These are phyloP conservation scores for Mycena maculata DNA, from an alignment of 768 basidiomycete genomes.

Conservation along the genomic window DNA sequence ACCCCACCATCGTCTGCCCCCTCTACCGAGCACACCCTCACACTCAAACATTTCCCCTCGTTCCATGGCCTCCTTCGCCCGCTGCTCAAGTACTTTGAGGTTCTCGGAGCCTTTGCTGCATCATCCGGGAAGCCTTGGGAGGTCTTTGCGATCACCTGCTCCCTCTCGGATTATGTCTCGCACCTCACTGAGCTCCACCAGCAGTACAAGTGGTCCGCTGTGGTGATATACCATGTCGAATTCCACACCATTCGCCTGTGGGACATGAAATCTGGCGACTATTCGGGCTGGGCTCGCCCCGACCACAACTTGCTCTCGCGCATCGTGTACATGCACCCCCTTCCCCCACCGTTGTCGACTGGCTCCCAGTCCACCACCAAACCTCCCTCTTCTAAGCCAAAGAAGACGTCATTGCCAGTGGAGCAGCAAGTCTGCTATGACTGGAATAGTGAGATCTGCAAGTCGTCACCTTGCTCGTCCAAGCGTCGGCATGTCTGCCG, in stretches of 20 bases:
- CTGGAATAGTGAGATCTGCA: conserved; percentile 29
- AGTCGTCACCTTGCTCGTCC: conserved; percentile 23
- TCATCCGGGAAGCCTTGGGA: conserved; percentile 25
- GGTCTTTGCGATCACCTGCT: conserved; percentile 15
- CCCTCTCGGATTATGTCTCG: conserved; percentile 21
- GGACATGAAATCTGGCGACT: conserved; percentile 33
- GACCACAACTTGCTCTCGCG: conserved; percentile 24
- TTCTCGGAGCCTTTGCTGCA: conserved; percentile 13
- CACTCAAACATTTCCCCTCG: conserved; percentile 20
- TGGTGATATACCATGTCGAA: conserved; percentile 32
- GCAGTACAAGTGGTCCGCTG: conserved; percentile 31
- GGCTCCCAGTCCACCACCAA: conserved; percentile 33
- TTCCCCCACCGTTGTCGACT: conserved; percentile 11
- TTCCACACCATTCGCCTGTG: conserved; percentile 27
- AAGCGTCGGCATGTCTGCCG: conserved; percentile 28
- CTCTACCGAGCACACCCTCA: conserved; percentile 9
- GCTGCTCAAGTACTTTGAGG: conserved; percentile 19
- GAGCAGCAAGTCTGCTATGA: conserved; percentile 27
- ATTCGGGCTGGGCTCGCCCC: conserved; percentile 26
- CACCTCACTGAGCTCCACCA: conserved; percentile 30
- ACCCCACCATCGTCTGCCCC: conserved; percentile 15
- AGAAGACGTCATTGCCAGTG: conserved; percentile 10
- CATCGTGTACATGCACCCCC: conserved; percentile 23
- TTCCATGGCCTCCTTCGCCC: conserved; percentile 20
- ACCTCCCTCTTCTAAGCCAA: too few species aligned